Base-by-base conservation (phyloP, 257 asterid species). In the Nicotiana tomentosiformis region DNA sequence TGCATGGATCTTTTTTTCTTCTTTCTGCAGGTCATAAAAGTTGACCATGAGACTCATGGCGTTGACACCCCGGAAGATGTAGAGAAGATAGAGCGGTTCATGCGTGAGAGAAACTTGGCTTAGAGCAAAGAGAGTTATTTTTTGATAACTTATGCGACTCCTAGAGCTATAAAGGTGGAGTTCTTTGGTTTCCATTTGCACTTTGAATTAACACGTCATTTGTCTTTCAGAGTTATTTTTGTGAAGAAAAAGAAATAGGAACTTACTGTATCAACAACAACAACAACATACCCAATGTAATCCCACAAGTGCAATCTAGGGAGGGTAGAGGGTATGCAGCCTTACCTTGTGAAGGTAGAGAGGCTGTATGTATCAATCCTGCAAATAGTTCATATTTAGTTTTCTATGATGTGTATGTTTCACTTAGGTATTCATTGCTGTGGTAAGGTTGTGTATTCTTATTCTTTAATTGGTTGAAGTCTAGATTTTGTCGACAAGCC, bases 61-160 rank as follows among this genome's bases (percentile, higher is more conserved):
- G 78, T 81, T 81, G 83, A 81, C 46, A 57, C 56, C 26, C 83
- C 67, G 4, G 83, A 66, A 51, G 83, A 81, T 70, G 83, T 81
- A 55, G 55, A 81, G 32, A 81, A 81, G 83, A 81, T 66, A 81
- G 78, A 43, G 66, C 39, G 58, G 14, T 81, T 81, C 83, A 81
- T 81, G 83, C 66, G 53, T 18, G 55, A 32, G 30, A 68, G 78
- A 11, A 81, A 66, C 78, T 49, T 81, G 17, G 67, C 67, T 58
- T 81, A 81, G 83, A 74, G 26, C 8, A 51, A 74, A 49, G 4
- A 7, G 26, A 74, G 62, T 74, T 74, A 14, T 26, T 46, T 10
- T 11, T 26, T 14, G 43, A 14, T 74, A 23, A 26, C 23, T 23
- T 66, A 15, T 2, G 29, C 15, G 23, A 72, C 8, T 43, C 20